Percentiles rank a stretch among this genome's conserved stretches.
These are phyloP conservation scores for Crithidia fasciculata DNA, from an alignment of 208 protist species.

Conservation along the genomic window DNA sequence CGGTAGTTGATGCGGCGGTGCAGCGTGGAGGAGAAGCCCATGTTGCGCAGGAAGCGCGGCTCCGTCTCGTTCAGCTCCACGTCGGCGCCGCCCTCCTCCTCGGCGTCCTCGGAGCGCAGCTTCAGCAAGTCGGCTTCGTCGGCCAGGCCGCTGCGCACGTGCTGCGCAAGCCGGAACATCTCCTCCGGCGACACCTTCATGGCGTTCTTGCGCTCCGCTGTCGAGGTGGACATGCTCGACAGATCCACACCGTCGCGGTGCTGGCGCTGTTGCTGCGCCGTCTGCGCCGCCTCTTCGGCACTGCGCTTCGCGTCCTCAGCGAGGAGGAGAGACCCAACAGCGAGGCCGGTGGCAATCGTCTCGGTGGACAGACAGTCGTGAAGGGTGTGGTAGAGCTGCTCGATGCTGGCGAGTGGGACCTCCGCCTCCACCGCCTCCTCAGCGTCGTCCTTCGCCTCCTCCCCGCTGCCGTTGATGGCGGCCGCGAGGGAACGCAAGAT, in stretches of 20 bases:
- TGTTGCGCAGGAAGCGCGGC: constrained; percentile 70
- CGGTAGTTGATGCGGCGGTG: constrained; percentile 84
- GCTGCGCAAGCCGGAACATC: constrained; percentile 87
- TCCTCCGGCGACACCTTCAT: constrained; percentile 89
- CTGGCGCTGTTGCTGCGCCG: constrained; percentile 47
- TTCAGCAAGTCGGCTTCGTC: constrained; percentile 84
- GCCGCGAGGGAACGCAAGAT: constrained; percentile 25
- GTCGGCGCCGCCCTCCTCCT: constrained; percentile 45
- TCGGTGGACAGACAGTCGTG: constrained; percentile 42
- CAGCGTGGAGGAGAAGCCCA: constrained; percentile 61
- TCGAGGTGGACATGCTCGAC: constrained; percentile 43
- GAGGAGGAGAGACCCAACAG: constrained; percentile 68
- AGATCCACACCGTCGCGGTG: constrained; percentile 32
- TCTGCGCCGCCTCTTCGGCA: constrained; percentile 54
- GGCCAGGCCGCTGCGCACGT: constrained; percentile 79
- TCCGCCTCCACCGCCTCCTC: constrained; percentile 40
- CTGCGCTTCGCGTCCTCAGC: constrained; percentile 54
- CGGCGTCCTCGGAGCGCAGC: constrained; percentile 70
- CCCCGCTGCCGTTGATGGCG: constrained; percentile 25
- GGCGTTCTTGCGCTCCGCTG: constrained; percentile 53
- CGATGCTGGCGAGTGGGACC: constrained; percentile 59
- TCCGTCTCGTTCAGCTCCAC: constrained; percentile 90
- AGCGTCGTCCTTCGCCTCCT: constrained; percentile 11
- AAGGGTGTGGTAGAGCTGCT: constrained; percentile 64
- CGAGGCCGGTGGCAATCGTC: constrained; percentile 48